These are phyloP conservation scores for Penicillium nucicola DNA, from an alignment of 495 filamentous ascomycete species.

Conservation along the genomic window DNA sequence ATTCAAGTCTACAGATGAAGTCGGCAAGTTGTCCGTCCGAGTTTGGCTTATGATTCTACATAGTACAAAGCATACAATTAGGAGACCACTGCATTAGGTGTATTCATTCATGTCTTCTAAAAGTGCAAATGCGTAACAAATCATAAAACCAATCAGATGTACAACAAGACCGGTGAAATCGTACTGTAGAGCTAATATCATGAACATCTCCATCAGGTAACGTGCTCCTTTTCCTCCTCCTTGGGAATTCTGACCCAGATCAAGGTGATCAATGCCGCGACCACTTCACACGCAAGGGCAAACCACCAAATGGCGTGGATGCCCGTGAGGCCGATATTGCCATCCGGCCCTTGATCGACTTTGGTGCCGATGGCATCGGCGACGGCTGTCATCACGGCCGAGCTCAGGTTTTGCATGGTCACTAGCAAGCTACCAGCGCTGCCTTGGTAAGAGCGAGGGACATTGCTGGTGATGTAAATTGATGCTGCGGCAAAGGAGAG, in stretches of 20 bases:
- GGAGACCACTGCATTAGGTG: too few species aligned
- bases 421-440: constrained; percentile 34
- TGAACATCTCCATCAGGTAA: constrained; percentile 31
- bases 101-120: too few species aligned
- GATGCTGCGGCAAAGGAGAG: constrained; percentile 32
- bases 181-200: too few species aligned
- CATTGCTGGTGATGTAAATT: constrained; percentile 35
- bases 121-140: too few species aligned
- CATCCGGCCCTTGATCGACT: constrained; percentile 31
- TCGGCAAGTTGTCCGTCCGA: too few species aligned
- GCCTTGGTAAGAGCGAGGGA: constrained; percentile 31
- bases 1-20: too few species aligned
- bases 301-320: constrained; percentile 50
- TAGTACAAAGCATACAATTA: too few species aligned
- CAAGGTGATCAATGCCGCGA: constrained; percentile 39
- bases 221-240: constrained; percentile 51
- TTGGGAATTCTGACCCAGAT: constrained; percentile 43
- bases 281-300: constrained; percentile 32
- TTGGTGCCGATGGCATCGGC: constrained; percentile 43
- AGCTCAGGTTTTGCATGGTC: constrained; percentile 31
- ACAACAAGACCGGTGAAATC: too few species aligned
- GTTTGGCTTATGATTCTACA: too few species aligned
- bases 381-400: constrained; percentile 43
- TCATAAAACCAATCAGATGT: too few species aligned
- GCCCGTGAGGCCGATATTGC: constrained; percentile 41